Base-by-base conservation (phyloP, 805 yeast species). In the Monosporozyma aquatica region DNA sequence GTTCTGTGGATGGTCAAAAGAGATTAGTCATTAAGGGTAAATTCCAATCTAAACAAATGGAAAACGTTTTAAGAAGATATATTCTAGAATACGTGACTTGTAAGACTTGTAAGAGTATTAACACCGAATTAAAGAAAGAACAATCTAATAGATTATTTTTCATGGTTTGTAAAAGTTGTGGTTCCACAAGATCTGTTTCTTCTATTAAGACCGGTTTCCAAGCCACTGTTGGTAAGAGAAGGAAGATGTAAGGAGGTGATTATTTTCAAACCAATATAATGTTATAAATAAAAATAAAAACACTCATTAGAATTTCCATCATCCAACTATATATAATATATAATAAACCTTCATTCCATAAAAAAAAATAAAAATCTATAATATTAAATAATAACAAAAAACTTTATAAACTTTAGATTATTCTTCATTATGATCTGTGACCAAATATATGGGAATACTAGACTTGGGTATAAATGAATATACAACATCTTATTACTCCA, bases 151-250 rank as follows among this genome's bases (percentile, higher is more conserved):
- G 99, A 74, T 77, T 92, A 69, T 95, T 86, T 72, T 92, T 92
- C 74, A 75, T 92, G 74, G 95, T 89, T 58, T 92, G 99, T 75
- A 87, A 89, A 64, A 85, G 95, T 44, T 92, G 99, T 76, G 98
- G 98, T 54, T 85, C 95, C 38, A 80, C 97, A 38, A 82, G 96
- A 71, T 87, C 97, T 40, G 99, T 92, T 44, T 79, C 92, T 54
- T 87, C 96, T 37, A 92, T 92, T 68, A 92, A 94, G 79, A 86
- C 97, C 39, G 99, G 99, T 82, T 92, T 86, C 95, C 96, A 89
- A 74, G 99, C 98, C 55, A 90, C 85, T 62, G 80, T 86, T 58
- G 95, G 95, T 55, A 82, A 83, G 67, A 84, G 90, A 80, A 84
- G 79, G 78, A 82, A 72, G 68, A 70, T 62, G 61, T 56, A 52